Evolutionary conservation across 768 basidiomycete species (phyloP), one percentile per base, ranked within the genome.

Genomic region (Lanmaoa rubissima): DNA sequence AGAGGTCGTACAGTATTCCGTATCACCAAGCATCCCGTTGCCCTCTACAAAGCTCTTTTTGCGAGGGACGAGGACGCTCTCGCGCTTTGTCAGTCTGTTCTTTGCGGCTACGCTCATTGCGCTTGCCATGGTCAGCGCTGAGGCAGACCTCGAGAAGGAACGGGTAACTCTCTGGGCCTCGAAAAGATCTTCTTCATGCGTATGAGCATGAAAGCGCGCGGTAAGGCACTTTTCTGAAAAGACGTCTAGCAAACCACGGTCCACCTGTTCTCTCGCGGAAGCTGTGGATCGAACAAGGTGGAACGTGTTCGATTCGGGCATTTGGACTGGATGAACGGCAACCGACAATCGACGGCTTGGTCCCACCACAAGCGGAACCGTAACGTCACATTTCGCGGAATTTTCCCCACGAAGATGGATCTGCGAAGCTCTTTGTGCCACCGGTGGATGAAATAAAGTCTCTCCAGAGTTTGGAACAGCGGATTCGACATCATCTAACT

Each of bases 191-290:
- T 84, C 82, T 52, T 86, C 86, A 54, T 80, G 82, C 40, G 78
- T 76, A 52, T 76, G 80, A 9, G 87, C 86, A 51, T 87, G 79
- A 46, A 79, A 81, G 42, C 94, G 82, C 16, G 87, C 88, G 3
- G 82, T 78, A 28, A 87, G 72, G 60, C 89, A 88, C 24, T 78
- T 76, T 57, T 87, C 84, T 12, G 92, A 94, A 62, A 88, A 84
- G 55, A 97, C 84, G 65, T 96, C 94, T 45, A 82, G 79, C 17
- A 98, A 75, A 12, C 85, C 85, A 43, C 87, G 82, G 64, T 96
- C 94, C 49, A 92, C 85, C 40, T 83, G 81, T 31, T 79, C 77
- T 46, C 92, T 85, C 35, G 85, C 83, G 41, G 81, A 74, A 11
- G 82, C 75, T 17, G 88, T 85, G 16, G 84, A 81, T 16, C 91